Conservation (phyloP, 2,329 filamentous ascomycete genomes). For the Paecilomyces sp. region DNA sequence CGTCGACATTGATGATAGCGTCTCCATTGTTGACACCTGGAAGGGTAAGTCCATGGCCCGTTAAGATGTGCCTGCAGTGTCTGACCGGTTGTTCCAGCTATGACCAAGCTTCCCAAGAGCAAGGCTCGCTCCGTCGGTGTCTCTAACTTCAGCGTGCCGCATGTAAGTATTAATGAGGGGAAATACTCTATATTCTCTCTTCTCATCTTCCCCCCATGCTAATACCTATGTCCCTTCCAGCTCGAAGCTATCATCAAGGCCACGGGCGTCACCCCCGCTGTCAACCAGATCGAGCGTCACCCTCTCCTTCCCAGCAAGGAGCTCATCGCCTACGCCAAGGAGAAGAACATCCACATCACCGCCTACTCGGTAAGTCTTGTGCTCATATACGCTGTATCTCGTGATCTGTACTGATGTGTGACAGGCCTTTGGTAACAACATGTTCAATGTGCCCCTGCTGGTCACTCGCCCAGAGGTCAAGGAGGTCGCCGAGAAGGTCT, state of each 20-base stretch:
- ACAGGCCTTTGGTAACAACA: constrained; percentile 51
- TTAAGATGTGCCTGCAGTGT: neutral
- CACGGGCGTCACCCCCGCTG: constrained; percentile 51
- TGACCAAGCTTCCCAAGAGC: constrained; percentile 36
- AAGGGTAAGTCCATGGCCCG: constrained; percentile 20
- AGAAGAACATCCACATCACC: constrained; percentile 54
- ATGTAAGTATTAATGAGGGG: constrained; percentile 14
- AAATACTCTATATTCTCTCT: neutral
- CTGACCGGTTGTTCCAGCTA: constrained; percentile 19
- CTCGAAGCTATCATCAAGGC: constrained; percentile 51
- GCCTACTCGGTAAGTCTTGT: constrained; percentile 49
- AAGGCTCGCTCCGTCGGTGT: constrained; percentile 37
- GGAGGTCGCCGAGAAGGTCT: constrained; percentile 55
- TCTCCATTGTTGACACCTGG: constrained; percentile 38
- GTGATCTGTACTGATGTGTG: constrained; percentile 1
- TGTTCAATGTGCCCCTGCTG: constrained; percentile 55
- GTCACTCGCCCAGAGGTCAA: constrained; percentile 56
- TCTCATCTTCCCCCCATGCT: neutral
- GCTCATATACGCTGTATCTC: no score
- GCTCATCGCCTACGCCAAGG: constrained; percentile 50
- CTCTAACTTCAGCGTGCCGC: constrained; percentile 33
- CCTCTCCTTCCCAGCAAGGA: constrained; percentile 58
- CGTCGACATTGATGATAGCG: constrained; percentile 37
- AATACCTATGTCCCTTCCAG: constrained; percentile 8
- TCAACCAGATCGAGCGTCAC: constrained; percentile 65